These are phyloP conservation scores for Rhinocladiella similis DNA, from an alignment of 2,329 filamentous ascomycete species.

Conservation along the genomic window DNA sequence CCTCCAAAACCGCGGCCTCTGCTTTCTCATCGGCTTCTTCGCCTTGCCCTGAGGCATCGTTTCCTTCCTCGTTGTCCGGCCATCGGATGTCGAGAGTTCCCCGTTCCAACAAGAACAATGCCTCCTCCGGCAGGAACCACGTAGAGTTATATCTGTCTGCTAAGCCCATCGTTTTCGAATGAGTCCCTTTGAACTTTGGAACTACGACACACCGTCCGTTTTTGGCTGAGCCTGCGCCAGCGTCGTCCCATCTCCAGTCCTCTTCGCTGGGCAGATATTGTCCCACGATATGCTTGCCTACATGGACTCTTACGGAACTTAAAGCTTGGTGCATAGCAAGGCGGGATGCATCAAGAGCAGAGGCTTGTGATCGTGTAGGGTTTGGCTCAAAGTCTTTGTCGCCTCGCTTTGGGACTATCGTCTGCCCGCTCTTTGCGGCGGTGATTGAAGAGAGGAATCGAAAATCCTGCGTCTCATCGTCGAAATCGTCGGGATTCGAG, in stretches of 20 bases:
- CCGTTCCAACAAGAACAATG: conserved; percentile 83
- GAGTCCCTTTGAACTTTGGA: conserved; percentile 69
- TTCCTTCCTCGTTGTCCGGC: conserved; percentile 51
- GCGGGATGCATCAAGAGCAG: conserved; percentile 76
- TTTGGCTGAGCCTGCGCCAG: conserved; percentile 20
- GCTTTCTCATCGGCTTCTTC: not conserved
- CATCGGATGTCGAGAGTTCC: conserved; percentile 86
- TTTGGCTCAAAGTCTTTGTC: conserved; percentile 98
- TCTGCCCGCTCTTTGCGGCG: conserved; percentile 40
- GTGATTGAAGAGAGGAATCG: conserved; percentile 65
- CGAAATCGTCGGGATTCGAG: conserved; percentile 60
- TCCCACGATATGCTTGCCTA: conserved; percentile 65
- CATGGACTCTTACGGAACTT: conserved; percentile 72
- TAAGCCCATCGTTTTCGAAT: conserved; percentile 75
- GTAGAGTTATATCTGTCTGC: conserved; percentile 64
- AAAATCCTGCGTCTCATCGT: conserved; percentile 85
- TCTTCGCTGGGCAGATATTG: conserved; percentile 57
- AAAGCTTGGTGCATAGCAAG: conserved; percentile 88
- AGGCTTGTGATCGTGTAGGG: conserved; percentile 77
- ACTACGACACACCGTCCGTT: conserved; percentile 55
- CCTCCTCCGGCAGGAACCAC: conserved; percentile 90
- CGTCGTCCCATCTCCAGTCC: conserved; percentile 24
- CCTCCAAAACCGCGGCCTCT: not conserved
- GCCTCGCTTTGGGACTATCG: conserved; percentile 76
- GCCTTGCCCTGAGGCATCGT: conserved; percentile 4